Base-by-base conservation (phyloP, 345 rosid species). In the Salix exigua region DNA sequence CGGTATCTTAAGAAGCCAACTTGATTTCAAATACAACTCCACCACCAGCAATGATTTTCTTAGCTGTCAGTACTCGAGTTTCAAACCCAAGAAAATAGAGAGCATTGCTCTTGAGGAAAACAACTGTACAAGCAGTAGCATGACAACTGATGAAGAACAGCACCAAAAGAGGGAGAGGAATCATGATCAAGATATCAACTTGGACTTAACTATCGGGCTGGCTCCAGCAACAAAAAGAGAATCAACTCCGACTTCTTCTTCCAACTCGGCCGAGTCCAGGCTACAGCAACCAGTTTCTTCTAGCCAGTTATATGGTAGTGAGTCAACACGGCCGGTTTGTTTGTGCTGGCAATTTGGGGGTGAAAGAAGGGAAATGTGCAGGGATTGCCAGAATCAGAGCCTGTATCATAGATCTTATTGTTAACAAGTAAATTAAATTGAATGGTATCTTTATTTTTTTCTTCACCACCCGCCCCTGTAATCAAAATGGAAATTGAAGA, bases 91-190 rank as follows among this genome's bases (percentile, higher is more conserved):
- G 21, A 82, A 84, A 66, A 25, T 82, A 62, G 89, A 84, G 55
- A 14, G 26, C 5, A 3, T 44, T 66, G 77, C 87, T 7, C 18
- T 53, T 2, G 91, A 87, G 50, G 91, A 89, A 51, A 83, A 68
- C 35, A 84, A 80, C 75, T 87, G 86, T 71, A 77, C 76, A 42
- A 86, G 80, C 85, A 86, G 91, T 33, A 83, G 90, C 76, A 86
- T 79, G 82, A 90, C 87, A 21, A 85, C 94, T 7, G 91, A 88
- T 58, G 90, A 86, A 68, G 86, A 88, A 40, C 87, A 82, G 18
- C 78, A 83, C 21, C 70, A 50, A 3, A 63, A 71, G 66, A 38
- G 25, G 42, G 42, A 75, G 4, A 5, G 74, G 18, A 28, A 42
- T 61, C 64, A 74, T 44, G 74, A 79, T 46, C 53, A 67, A 31